These are phyloP conservation scores for Mycena belliarum DNA, from an alignment of 768 basidiomycete species.

Conservation along the genomic window DNA sequence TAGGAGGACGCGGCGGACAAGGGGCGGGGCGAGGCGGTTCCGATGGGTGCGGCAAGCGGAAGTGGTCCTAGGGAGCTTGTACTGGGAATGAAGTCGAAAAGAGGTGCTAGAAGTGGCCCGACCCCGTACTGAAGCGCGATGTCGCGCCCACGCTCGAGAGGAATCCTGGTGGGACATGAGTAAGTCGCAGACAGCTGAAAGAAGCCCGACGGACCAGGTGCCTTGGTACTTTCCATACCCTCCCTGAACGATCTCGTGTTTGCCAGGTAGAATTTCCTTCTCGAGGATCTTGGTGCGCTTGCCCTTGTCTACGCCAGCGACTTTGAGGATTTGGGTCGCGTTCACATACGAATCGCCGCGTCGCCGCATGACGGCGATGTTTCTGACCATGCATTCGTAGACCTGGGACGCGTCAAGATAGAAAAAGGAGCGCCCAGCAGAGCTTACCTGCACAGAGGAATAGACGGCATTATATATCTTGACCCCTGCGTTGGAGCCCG, in stretches of 20 bases:
- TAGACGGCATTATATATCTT: constrained; percentile 95
- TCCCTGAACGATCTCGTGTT: constrained; percentile 98
- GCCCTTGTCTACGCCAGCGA: constrained; percentile 97
- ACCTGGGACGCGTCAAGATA: constrained; percentile 58
- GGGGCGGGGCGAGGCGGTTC: constrained; percentile 59
- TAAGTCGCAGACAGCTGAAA: neutral
- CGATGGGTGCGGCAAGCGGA: constrained; percentile 51
- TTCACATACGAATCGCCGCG: constrained; percentile 95
- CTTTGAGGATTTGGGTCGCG: constrained; percentile 98
- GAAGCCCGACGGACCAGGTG: constrained; percentile 71
- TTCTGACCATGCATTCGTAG: constrained; percentile 97
- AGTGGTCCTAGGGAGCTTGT: constrained; percentile 70
- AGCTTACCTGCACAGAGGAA: constrained; percentile 80
- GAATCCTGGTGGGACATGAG: constrained; percentile 67
- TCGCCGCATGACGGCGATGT: constrained; percentile 97
- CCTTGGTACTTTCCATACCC: constrained; percentile 99
- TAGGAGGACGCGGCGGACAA: constrained; percentile 71
- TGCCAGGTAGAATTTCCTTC: constrained; percentile 93
- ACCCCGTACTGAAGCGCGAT: constrained; percentile 93
- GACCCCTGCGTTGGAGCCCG: constrained; percentile 53
- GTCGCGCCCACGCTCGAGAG: constrained; percentile 90
- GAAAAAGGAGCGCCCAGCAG: constrained; percentile 10
- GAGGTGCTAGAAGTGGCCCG: constrained; percentile 78
- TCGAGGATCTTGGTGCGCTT: constrained; percentile 94
- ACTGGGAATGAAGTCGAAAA: constrained; percentile 91